Evolutionary conservation across 176 grass and related monocot genomes (phyloP), one percentile per base, ranked within the genome.

Genomic region (Ensete glaucum): DNA sequence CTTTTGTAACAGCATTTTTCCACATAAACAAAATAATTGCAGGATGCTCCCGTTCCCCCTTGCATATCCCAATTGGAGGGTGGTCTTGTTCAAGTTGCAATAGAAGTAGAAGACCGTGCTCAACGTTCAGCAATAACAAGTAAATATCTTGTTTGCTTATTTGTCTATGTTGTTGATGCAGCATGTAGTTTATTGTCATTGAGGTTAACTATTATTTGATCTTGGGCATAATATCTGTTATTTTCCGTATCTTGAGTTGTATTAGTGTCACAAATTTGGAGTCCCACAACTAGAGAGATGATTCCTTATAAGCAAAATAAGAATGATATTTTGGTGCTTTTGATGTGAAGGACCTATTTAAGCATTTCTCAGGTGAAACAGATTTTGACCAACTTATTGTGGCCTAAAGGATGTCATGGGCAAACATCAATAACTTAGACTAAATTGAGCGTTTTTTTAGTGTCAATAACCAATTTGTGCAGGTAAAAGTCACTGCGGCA

Each of bases 41-140:
- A 98, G 95, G 95, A 98, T 87, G 95, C 95, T 19, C 95, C 95
- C 74, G 90, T 98, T 72, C 95, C 95, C 9, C 95, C 95, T 57
- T 98, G 95, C 72, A 98, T 98, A 63, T 85, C 86, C 58, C 90
- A 93, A 50, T 71, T 98, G 69, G 90, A 98, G 22, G 90, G 94
- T 77, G 94, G 95, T 66, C 90, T 98, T 85, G 88, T 93, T 64
- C 95, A 98, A 78, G 88, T 98, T 68, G 95, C 95, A 81, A 91
- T 98, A 91, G 95, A 98, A 85, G 95, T 98, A 55, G 90, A 98
- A 83, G 95, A 98, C 26, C 86, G 95, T 54, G 91, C 95, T 68
- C 95, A 98, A 23, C 90, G 88, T 63, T 98, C 95, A 74, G 95
- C 95, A 87, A 91, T 98, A 84, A 93, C 90, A 84, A 91, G 95